Base-by-base conservation (phyloP, 192 early-diverging fungal genomes). In the Coemansia sp. region DNA sequence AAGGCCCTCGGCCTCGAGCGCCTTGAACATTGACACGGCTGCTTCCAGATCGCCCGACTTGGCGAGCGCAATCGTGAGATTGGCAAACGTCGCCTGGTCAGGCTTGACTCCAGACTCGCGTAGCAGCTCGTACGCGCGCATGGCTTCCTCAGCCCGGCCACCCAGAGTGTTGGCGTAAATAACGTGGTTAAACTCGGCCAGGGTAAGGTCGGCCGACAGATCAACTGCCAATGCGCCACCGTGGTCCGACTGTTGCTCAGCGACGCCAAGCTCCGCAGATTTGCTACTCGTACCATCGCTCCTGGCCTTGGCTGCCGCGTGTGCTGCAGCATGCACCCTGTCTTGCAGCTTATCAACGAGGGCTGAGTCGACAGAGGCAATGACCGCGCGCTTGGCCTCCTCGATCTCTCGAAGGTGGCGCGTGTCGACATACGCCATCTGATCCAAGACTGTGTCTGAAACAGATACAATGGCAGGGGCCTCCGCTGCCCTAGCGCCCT, bases 1-100 rank as follows among this genome's bases (percentile, higher is more conserved):
- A 21, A 86, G 60, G 33, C 62, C 84, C 59, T 76, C 82, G 3
- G 67, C 62, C 42, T 87, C 65, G 6, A 95, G 80, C 33, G 72
- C 59, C 31, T 91, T 84, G 62, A 94, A 94, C 38, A 90, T 79
- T 16, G 70, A 63, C 6, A 91, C 71, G 0, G 87, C 86, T 26
- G 83, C 79, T 23, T 88, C 70, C 1, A 90, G 63, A 57, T 95
- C 81, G 14, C 86, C 85, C 0, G 79, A 83, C 60, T 85, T 87
- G 20, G 87, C 88, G 70, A 94, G 91, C 2, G 92, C 89, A 62
- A 94, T 85, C 65, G 95, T 88, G 36, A 97, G 80, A 51, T 92
- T 84, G 61, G 86, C 90, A 73, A 88, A 91, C 0, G 90, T 89
- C 11, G 84, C 70, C 45, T 87, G 63, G 66, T 89, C 86, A 9